A percentile compares a stretch with the other conserved stretches of the same genome.
Evolutionary conservation across 129 eudicot genomes (phyloP).

Genomic region (Ambrosia artemisiifolia): DNA sequence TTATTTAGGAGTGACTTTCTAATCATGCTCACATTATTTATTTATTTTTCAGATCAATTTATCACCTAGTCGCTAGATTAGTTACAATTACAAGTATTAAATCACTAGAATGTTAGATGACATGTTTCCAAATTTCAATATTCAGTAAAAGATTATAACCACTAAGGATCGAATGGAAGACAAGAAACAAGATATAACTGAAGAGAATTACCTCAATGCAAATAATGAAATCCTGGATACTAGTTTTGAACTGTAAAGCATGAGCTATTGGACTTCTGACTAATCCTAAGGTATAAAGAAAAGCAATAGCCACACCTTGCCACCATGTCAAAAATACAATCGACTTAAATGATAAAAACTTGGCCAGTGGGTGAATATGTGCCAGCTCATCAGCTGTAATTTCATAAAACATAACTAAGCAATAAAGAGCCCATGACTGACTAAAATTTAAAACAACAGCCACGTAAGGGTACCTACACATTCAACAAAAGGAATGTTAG

Average conservation of each 20-base stretch:
- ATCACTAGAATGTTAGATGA: neutral
- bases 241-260: constrained; percentile 69
- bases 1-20: neutral
- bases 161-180: neutral
- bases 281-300: constrained; percentile 67
- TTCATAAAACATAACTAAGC: constrained; percentile 80
- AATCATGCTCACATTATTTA: neutral
- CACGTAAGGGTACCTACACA: constrained; percentile 87
- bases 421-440: constrained; percentile 98
- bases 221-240: constrained; percentile 89
- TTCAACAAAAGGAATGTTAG: constrained; percentile 14
- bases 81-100: neutral
- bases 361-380: constrained; percentile 87
- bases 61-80: neutral
- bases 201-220: constrained; percentile 83
- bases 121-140: neutral
- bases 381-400: constrained; percentile 82
- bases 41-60: neutral
- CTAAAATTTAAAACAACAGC: constrained; percentile 95
- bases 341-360: constrained; percentile 92
- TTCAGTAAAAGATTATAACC: neutral
- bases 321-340: constrained; percentile 99
- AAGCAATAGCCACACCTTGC: constrained; percentile 97
- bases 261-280: constrained; percentile 90
- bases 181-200: neutral